Base-by-base conservation (phyloP, 2,329 filamentous ascomycete species). In the Epichloe festucae region DNA sequence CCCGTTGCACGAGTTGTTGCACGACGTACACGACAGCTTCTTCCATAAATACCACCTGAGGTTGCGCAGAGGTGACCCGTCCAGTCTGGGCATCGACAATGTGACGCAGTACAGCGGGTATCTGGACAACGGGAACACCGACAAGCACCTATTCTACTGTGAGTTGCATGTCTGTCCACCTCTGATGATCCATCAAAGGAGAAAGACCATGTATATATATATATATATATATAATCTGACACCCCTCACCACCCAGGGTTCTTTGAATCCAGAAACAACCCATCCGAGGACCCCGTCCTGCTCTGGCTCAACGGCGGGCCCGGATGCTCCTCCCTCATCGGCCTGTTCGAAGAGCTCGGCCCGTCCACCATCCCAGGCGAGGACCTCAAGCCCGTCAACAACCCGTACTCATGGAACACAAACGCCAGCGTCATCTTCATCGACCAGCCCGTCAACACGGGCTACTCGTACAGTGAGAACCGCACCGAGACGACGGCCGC, bases 121-220 rank as follows among this genome's bases (percentile, higher is more conserved):
- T 71, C 82, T 98, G 42, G 93, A 97, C 67, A 88, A 97, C 62
- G 86, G 95, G 53, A 88, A 91, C 65, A 84, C 91, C 58, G 90
- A 97, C 70, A 96, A 97, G 82, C 91, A 97, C 70, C 74, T 97
- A 53, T 97, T 98, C 69, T 97, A 96, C 74, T 97, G 90, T 93
- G 73, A 77, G 87, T 72, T 35, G 27, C 27, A 31, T 10, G 27
- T 10, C 27, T 31, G 27, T 27, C 7, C 27, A 27, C 27, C 17
- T 19, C 38, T 6, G 45, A 5, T 12, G 2, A 23, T 12, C 5
- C 10, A 23, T 42, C 12, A n/a, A n/a, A 8, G 14, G 2, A 15
- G 23, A 31, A 23, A 23, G 2, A 6, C 5, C 23, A 7, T 23
- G 6, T 23, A 23, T 23, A 5, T 4, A 23, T 4, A 21, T 3